These are phyloP conservation scores for Aureobasidium sp. DNA, from an alignment of 2,329 filamentous ascomycete species.

Conservation along the genomic window DNA sequence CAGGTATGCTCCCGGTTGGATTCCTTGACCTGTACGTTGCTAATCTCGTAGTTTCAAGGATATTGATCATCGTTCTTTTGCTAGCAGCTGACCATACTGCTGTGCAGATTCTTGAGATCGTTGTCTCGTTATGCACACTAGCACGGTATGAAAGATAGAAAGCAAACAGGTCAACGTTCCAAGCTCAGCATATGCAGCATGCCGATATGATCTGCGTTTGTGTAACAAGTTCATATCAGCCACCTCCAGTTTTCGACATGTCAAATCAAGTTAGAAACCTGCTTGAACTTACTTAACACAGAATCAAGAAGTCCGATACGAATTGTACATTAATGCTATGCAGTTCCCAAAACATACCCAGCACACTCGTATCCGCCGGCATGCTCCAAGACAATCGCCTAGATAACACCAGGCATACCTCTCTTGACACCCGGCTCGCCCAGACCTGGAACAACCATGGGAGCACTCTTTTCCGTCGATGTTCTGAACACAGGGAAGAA, in stretches of 20 bases:
- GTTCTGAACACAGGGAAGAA: conserved; percentile 20
- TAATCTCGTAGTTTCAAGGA: not conserved
- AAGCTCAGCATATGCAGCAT: not conserved
- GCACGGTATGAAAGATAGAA: not conserved
- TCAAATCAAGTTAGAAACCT: not conserved
- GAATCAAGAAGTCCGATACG: not conserved
- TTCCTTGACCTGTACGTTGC: not conserved
- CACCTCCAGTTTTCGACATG: not conserved
- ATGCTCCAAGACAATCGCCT: not conserved
- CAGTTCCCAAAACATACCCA: no score
- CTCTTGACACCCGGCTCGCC: conserved; percentile 22
- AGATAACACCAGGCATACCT: conserved; percentile 18
- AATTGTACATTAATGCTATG: not conserved
- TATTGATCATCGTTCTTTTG: not conserved
- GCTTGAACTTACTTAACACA: no score
- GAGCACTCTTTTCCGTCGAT: conserved; percentile 17
- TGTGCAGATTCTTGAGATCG: no score
- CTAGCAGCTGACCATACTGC: not conserved
- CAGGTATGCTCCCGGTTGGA: not conserved
- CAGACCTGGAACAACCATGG: conserved; percentile 19
- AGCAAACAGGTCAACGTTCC: no score
- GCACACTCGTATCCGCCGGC: not conserved
- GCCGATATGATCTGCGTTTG: not conserved
- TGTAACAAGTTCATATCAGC: not conserved
- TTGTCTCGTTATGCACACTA: no score